phyloP scores from a whole-genome alignment of 1,139 yeast genomes.

The Pichia sp. region DNA sequence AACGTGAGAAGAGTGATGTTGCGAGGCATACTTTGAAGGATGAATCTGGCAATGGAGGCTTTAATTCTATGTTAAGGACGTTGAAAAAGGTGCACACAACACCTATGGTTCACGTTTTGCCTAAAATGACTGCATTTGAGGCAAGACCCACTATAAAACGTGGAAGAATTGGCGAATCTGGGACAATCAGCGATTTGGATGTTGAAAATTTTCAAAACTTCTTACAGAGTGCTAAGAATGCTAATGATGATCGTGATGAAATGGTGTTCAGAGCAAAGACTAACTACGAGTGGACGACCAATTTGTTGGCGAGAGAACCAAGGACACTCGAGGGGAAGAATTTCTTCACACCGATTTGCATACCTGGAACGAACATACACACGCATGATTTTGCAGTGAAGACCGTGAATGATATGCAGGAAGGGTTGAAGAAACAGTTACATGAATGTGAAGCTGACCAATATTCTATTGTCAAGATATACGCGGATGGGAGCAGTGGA shows the following conservation, averaged over 20 bases:
- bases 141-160: slow-evolving; percentile 17
- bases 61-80: slow-evolving; percentile 13
- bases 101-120: slow-evolving; percentile 12
- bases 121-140: slow-evolving; percentile 20
- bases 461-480: slow-evolving; percentile 40
- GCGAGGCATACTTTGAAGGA: neutral
- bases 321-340: slow-evolving; percentile 38
- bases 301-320: slow-evolving; percentile 29
- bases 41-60: neutral
- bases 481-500: slow-evolving; percentile 25
- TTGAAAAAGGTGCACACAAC: slow-evolving; percentile 18
- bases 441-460: neutral
- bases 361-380: slow-evolving; percentile 24
- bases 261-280: slow-evolving; percentile 40
- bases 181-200: slow-evolving; percentile 6
- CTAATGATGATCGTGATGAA: slow-evolving; percentile 35
- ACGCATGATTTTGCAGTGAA: slow-evolving; percentile 1
- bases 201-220: slow-evolving; percentile 24
- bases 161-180: neutral
- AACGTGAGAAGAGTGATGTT: neutral
- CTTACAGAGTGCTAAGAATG: slow-evolving; percentile 37
- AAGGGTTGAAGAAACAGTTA: neutral
- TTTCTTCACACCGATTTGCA: slow-evolving; percentile 42
- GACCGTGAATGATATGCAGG: neutral
- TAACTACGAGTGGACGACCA: slow-evolving; percentile 49